phyloP scores from a whole-genome alignment of 306 rosid species.

The Coriaria nepalensis region DNA sequence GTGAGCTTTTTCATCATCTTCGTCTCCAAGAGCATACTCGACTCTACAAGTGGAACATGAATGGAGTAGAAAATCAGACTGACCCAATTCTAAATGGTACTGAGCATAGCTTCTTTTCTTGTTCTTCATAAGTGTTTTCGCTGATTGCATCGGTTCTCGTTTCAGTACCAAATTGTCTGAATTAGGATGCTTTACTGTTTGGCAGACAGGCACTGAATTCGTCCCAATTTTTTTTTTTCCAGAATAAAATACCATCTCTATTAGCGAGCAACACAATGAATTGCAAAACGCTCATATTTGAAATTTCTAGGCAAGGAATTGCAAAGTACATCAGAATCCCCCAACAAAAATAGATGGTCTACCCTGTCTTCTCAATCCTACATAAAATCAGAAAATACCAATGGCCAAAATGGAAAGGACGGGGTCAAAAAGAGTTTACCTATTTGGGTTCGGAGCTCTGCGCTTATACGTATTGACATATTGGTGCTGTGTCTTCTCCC shows the following conservation, averaged over 20 bases:
- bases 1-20: conserved; percentile 55
- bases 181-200: conserved; percentile 1
- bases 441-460: conserved; percentile 21
- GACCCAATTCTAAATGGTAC: conserved; percentile 65
- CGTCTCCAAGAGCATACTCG: conserved; percentile 52
- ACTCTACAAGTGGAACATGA: conserved; percentile 47
- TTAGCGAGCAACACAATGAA: too few relatives aligned
- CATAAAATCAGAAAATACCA: too few relatives aligned
- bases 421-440: conserved; percentile 9
- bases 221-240: conserved; percentile 2
- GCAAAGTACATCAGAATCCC: background rate
- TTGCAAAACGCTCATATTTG: too few relatives aligned
- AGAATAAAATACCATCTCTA: background rate
- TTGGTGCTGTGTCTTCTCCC: conserved; percentile 45
- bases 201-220: background rate
- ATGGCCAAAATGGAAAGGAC: background rate
- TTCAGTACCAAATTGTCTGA: conserved; percentile 1
- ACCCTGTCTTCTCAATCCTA: too few relatives aligned
- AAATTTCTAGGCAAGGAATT: background rate
- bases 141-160: conserved; percentile 6
- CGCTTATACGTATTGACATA: conserved; percentile 35
- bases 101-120: conserved; percentile 82
- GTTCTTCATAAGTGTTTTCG: conserved; percentile 36
- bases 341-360: background rate
- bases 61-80: conserved; percentile 55